These are phyloP conservation scores for Arabidopsis suecica DNA, from an alignment of 345 rosid species.

Conservation along the genomic window DNA sequence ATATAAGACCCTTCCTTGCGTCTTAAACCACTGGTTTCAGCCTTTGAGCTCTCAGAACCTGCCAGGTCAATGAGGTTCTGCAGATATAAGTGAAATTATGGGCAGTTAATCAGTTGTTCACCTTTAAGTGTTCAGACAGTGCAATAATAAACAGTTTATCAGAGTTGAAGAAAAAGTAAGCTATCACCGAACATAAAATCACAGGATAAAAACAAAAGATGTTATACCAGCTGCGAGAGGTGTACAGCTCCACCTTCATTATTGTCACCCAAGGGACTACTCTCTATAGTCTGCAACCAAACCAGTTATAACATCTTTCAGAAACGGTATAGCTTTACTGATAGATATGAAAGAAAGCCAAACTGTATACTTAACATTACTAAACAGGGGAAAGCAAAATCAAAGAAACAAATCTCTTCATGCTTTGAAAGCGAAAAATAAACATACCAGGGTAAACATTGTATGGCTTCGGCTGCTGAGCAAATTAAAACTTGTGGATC, in stretches of 20 bases:
- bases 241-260: constrained; percentile 80
- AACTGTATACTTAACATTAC: constrained; percentile 2
- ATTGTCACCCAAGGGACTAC: constrained; percentile 82
- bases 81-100: constrained; percentile 52
- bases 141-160: constrained; percentile 11
- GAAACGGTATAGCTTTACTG: constrained; percentile 19
- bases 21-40: constrained; percentile 90
- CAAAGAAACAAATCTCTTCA: constrained; percentile 29
- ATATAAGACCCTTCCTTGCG: constrained; percentile 98
- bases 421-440: constrained; percentile 30
- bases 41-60: constrained; percentile 99
- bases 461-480: constrained; percentile 99
- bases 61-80: constrained; percentile 99
- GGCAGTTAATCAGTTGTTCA: constrained; percentile 27
- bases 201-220: constrained; percentile 45
- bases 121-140: constrained; percentile 11
- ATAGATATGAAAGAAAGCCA: constrained; percentile 6
- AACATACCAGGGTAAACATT: constrained; percentile 89
- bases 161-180: constrained; percentile 23
- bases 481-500: constrained; percentile 95
- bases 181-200: constrained; percentile 23
- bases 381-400: constrained; percentile 25
- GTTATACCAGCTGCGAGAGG: constrained; percentile 88
- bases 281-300: constrained; percentile 80
- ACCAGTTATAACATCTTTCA: constrained; percentile 24